Base-by-base conservation (phyloP, 768 basidiomycete species). In the Lentinula sp. region DNA sequence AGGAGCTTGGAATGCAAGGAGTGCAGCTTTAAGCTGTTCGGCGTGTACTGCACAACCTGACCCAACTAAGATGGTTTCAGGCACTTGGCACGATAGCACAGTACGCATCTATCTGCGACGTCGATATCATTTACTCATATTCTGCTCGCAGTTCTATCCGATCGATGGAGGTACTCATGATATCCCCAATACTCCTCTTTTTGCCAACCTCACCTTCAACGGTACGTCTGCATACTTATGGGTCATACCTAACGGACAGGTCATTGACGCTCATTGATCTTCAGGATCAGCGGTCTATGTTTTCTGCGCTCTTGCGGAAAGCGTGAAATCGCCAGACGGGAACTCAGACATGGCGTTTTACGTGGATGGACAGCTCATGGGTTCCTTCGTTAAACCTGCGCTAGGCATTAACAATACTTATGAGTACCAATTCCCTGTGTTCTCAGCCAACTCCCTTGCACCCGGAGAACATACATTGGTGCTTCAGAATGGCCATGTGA, bases 371-470 rank as follows among this genome's bases (percentile, higher is more conserved):
- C 63, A 65, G 37, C 21, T 55, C 8, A 71, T 68, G 1, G 71
- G 23, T 23, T 59, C 2, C 73, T 71, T 61, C 34, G 18, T 42
- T 11, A 62, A 60, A n/a, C 13, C 60, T n/a, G 65, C 70, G 1
- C 40, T 63, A 11, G 68, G 64, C 0, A 37, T 60, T 11, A 43
- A 62, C 4, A 35, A 16, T 48, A 4, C 15, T 7, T 74, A 68
- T 61, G 64, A 70, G 15, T 77, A 76, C 62, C 70, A 75, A 40
- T 70, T 73, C 18, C 69, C 67, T n/a, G 74, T 79, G 31, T 80
- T 71, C 62, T 63, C 66, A 18, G 69, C 67, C 53, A 57, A 64
- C 9, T 65, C 69, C 5, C 64, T 80, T 16, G 50, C 62, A 5
- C 57, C 64, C 10, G 71, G 67, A 7, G 34, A 60, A 3, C 77